Conservation (phyloP, 2,329 filamentous ascomycete genomes). For the Pseudocercospora vitis region DNA sequence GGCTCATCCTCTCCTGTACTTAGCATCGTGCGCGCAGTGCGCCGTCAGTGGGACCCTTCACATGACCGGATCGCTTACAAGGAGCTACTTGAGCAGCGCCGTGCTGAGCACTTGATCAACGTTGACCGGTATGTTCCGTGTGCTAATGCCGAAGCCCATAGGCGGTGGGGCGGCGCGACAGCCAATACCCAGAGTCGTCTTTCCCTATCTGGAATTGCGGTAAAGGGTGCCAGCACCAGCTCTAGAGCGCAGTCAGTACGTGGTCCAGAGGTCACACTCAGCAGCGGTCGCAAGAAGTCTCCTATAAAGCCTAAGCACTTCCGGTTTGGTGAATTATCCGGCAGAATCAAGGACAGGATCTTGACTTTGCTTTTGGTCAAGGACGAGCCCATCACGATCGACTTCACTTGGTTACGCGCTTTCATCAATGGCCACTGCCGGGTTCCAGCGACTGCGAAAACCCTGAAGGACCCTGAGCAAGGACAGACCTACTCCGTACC, state of each 20-base stretch:
- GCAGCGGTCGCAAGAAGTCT: not conserved
- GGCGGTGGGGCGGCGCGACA: not conserved
- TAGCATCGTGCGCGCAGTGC: conserved; percentile 14
- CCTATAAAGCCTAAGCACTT: conserved; percentile 8
- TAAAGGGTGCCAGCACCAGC: too few relatives aligned
- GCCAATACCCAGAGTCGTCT: too few relatives aligned
- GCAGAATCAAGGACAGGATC: conserved; percentile 20
- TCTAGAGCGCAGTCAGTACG: too few relatives aligned
- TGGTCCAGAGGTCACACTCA: too few relatives aligned
- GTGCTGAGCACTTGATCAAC: conserved; percentile 18
- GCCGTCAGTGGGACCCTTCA: conserved; percentile 18
- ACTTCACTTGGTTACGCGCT: conserved; percentile 27
- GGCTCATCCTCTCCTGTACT: not conserved
- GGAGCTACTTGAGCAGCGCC: conserved; percentile 19
- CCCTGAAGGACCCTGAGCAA: not conserved
- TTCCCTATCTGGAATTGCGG: too few relatives aligned
- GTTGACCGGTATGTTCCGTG: conserved; percentile 24
- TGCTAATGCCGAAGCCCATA: not conserved
- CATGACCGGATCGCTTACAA: conserved; percentile 20
- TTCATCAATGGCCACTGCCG: conserved; percentile 25
- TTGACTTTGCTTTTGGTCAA: conserved; percentile 20
- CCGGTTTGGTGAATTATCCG: conserved; percentile 20
- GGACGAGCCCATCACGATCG: conserved; percentile 17
- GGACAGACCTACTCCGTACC: conserved; percentile 16
- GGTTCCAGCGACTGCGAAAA: conserved; percentile 15